Evolutionary conservation across 2,329 filamentous ascomycete genomes (phyloP), one percentile per base, ranked within the genome.

Genomic region (Diaporthe vexans): DNA sequence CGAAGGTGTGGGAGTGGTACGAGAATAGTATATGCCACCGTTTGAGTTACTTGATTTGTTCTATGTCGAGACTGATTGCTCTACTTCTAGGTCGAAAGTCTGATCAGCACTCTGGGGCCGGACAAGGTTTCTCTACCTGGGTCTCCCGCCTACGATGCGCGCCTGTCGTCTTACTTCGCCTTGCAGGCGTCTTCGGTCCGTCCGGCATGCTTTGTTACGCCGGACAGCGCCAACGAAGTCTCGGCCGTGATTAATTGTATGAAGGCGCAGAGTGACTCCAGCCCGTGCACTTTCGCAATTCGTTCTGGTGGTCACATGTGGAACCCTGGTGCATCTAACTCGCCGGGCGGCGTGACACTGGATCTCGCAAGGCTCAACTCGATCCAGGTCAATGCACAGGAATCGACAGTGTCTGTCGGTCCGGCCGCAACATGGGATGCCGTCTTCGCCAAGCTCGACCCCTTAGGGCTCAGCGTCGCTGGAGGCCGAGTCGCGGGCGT

Each of bases 391-490:
- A 61, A 56, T n/a, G 10, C 33, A 0, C 19, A 73, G 37, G 17
- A 43, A 5, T 67, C 68, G 6, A 73, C 52, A 11, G 73, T 76
- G 2, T 43, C 37, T 2, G 21, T 76, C 15, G 76, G 76, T 3
- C 65, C 71, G 7, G 76, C 74, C 9, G 33, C 76, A 4, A 40
- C 46, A 8, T 71, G 73, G 56, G 69, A 74, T 17, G 65, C 74
- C 21, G 75, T 77, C 1, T 78, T 71, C 52, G 54, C 59, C 21
- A 73, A 73, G 29, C 76, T 78, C 15, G 76, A 78, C 10, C 70
- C 70, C 9, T 65, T 74, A n/a, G 72, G 75, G 2, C 46, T 78
- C 0, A 71, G 74, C 8, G 77, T 71, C 19, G 61, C 74, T 21
- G 75, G 75, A 4, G 77, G 76, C 21, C 58, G 77, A 10, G 72